Evolutionary conservation across 345 rosid genomes (phyloP).

Genomic region (Mangifera indica): DNA sequence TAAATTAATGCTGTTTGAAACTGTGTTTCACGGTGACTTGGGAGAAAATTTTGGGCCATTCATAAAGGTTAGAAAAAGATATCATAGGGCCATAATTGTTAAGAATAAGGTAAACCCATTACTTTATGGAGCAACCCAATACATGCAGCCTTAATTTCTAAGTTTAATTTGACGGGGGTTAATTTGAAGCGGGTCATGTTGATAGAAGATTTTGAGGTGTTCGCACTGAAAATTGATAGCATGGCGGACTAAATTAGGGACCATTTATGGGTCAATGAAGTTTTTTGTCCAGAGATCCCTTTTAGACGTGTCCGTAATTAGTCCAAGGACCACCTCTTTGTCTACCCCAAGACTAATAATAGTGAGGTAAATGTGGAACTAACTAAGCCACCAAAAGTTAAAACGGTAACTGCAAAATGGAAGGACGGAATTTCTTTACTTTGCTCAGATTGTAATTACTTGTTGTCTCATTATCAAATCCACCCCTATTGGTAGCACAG

Average conservation of each 20-base stretch:
- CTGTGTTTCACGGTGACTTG: background rate
- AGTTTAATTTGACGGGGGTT: background rate
- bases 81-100: background rate
- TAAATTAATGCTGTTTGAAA: background rate
- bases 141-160: background rate
- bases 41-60: no score
- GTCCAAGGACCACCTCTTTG: background rate
- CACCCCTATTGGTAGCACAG: background rate
- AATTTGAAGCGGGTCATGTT: no score
- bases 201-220: background rate
- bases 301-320: background rate
- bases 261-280: background rate
- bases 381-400: background rate
- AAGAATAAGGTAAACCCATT: background rate
- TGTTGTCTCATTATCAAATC: background rate
- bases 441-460: background rate
- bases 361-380: background rate
- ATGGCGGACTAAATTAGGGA: background rate
- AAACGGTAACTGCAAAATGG: background rate
- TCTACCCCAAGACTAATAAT: no score
- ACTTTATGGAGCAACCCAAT: slow-evolving; percentile 3
- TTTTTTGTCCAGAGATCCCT: background rate
- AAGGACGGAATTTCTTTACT: background rate
- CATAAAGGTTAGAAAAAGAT: background rate
- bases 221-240: background rate